Evolutionary conservation across 2,329 filamentous ascomycete species (phyloP), one percentile per base, ranked within the genome.

Genomic region (Gremmenia infestans): DNA sequence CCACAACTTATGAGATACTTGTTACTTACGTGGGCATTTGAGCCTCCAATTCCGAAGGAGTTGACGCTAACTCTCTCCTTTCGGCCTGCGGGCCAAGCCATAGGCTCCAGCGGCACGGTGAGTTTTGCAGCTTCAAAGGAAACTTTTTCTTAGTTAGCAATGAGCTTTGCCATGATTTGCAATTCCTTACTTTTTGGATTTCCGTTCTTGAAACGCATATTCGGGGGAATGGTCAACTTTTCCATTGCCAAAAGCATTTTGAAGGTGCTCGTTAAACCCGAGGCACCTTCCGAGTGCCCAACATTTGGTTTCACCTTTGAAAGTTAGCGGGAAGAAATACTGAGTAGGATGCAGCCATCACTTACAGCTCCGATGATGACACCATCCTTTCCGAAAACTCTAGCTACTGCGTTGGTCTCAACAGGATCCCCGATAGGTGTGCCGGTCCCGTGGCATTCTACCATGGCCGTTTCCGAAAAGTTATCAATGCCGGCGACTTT

Each of bases 81-180:
- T 23, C 43, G 11, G 39, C 19, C 19, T 14, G 12, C n/a, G 17
- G 57, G 60, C 60, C 59, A 63, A 14, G 53, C 42, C 3, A 25
- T 46, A 11, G 49, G 35, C 6, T 57, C 58, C 9, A 47, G 6
- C 8, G 59, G 57, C 5, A 72, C 67, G 48, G 65, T 66, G 2
- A 74, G 51, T 6, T 67, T 73, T 62, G 66, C 68, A 19, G 66
- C 60, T 5, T 67, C 60, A 1, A 67, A 52, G 3, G 60, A 62
- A 28, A 73, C 45, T 47, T 9, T 11, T 47, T 47, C 12, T 22
- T 17, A 14, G 45, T 47, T 14, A 47, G 45, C n/a, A 47, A 45
- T 45, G 17, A 45, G 42, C n/a, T 19, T 45, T 17, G 17, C 19
- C 19, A 45, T 45, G 19, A 22, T 17, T 17, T 47, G 14, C 1